Conservation (phyloP, 176 grass and related monocot genomes). For the Coix lacrymajobi region DNA sequence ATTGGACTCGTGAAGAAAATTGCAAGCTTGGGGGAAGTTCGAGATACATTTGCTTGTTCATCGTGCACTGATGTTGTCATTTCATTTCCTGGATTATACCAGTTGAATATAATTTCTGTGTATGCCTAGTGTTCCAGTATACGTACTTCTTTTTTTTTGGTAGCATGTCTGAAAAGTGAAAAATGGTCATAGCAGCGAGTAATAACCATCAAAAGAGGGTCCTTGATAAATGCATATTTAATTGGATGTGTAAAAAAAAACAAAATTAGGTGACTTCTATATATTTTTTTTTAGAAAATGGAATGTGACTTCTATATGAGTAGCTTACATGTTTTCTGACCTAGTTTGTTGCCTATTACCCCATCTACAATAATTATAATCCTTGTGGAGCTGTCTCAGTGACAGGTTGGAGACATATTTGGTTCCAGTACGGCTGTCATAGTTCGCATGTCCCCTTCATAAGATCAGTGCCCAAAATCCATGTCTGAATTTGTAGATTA, state of each 20-base stretch:
- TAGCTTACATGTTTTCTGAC: neutral
- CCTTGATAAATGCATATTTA: neutral
- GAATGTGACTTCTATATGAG: neutral
- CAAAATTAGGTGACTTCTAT: neutral
- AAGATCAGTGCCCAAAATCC: constrained; percentile 15
- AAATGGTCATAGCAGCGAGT: neutral
- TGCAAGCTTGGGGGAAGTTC: too few relatives aligned
- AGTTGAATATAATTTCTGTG: too few relatives aligned
- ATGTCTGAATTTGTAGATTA: neutral
- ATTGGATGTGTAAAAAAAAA: neutral
- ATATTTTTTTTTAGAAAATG: too few relatives aligned
- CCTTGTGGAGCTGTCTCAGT: neutral
- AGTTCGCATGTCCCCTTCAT: constrained; percentile 5
- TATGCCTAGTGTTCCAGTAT: too few relatives aligned
- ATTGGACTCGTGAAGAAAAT: too few relatives aligned
- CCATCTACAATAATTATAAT: neutral
- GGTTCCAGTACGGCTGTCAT: neutral
- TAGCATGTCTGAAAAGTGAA: too few relatives aligned
- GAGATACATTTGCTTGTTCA: too few relatives aligned
- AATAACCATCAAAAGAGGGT: neutral
- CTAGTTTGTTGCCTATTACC: neutral
- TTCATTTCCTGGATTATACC: too few relatives aligned
- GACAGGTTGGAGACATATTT: neutral
- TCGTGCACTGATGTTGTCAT: too few relatives aligned
- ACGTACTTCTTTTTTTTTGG: too few relatives aligned